A percentile compares a stretch with the other conserved stretches of the same genome.
Evolutionary conservation across 2,329 filamentous ascomycete species (phyloP).

Genomic region (Trichoderma polysporum): DNA sequence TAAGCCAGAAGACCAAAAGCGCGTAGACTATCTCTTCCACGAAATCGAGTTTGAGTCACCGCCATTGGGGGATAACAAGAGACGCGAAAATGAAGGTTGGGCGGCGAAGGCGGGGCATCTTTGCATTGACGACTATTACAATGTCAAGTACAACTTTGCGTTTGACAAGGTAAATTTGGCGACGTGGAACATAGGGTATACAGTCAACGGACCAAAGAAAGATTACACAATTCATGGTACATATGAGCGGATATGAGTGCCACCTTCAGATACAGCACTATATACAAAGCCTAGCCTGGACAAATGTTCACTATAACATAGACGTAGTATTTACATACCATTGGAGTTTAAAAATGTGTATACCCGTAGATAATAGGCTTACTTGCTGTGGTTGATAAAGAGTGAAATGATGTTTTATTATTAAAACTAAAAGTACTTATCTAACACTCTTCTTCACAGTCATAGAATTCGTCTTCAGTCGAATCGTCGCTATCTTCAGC

Average conservation of each 20-base stretch:
- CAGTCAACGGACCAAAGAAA: slow-evolving; percentile 70
- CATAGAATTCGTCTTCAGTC: no score
- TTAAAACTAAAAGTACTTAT: no score
- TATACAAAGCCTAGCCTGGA: background rate
- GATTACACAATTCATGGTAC: slow-evolving; percentile 63
- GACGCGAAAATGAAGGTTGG: slow-evolving; percentile 49
- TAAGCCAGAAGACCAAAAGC: slow-evolving; percentile 58
- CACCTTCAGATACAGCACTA: background rate
- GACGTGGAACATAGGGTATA: slow-evolving; percentile 62
- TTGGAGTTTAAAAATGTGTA: no score
- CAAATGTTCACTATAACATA: background rate
- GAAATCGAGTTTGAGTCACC: slow-evolving; percentile 61
- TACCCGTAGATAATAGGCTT: no score
- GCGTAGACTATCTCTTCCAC: slow-evolving; percentile 74
- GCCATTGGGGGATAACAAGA: slow-evolving; percentile 21
- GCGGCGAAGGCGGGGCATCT: slow-evolving; percentile 66
- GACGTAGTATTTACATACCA: background rate
- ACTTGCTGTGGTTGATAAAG: no score
- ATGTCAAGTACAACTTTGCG: slow-evolving; percentile 66
- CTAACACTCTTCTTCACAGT: no score
- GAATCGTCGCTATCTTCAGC: no score
- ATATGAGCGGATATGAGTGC: slow-evolving; percentile 43
- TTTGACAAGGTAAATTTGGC: slow-evolving; percentile 58
- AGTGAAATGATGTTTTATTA: no score
- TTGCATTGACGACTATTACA: slow-evolving; percentile 70